Evolutionary conservation across 2,329 filamentous ascomycete species (phyloP), one percentile per base, ranked within the genome.

Genomic region (Pseudogymnoascus sp.): DNA sequence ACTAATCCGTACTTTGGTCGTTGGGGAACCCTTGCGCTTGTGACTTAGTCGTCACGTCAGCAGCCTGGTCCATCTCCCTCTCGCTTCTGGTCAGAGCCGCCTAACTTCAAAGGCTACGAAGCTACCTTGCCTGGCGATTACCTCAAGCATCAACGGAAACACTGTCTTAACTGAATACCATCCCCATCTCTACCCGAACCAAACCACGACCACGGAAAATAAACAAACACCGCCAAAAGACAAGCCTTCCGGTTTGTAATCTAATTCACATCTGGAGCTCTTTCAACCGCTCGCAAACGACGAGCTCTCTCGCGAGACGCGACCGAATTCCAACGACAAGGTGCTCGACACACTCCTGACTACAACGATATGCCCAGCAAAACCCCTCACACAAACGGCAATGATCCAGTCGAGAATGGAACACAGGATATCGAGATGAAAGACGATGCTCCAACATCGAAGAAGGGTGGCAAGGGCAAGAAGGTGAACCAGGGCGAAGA

Each of bases 351-450:
- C 48, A 55, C 48, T 33, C 48, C 48, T 55, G 29, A 55, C 48
- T 27, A 55, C 48, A 55, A 21, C 69, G 72, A 71, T 65, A 90
- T 90, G 87, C 86, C 86, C 69, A 84, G 87, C 75, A 88, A 90
- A 76, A 88, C 88, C 71, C 86, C 87, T 71, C 78, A 79, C 68
- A 74, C 74, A 35, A 89, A 88, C 78, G 85, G 86, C 73, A 87
- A 87, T 65, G 83, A 89, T 76, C 84, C 86, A 65, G 78, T 84
- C 69, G 85, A 87, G 74, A 90, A 90, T 75, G 74, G 84, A 67
- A 84, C 83, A 65, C 83, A 88, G 69, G 88, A 91, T 74, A 81
- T 86, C 70, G 86, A 90, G 71, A 88, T 88, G 84, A 87, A 84
- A 74, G 85, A 88, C 72, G 82, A 84, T 75, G 77, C 76, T 71